Base-by-base conservation (phyloP, 192 early-diverging fungal species). In the Rhizophagus clarus region DNA sequence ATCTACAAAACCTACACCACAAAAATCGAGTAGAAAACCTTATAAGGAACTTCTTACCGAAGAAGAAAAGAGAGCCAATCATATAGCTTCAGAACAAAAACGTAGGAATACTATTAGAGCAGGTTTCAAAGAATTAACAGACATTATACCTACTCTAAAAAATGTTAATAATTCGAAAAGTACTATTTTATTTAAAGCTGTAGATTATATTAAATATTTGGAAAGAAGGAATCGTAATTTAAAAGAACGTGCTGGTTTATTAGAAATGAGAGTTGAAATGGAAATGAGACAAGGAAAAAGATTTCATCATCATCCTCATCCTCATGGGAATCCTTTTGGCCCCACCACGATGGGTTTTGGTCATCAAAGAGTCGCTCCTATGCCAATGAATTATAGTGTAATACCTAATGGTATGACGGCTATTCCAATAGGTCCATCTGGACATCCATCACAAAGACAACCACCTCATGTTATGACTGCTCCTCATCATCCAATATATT, bases 111-210 rank as follows among this genome's bases (percentile, higher is more conserved):
- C 90, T 10, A 93, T 94, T 66, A 91, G 94, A 9, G 86, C 86
- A 42, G 97, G 97, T 51, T 97, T 97, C 88, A 93, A 96, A 83
- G 91, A 95, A 81, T 90, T 98, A 76, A 93, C 94, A 11, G 92
- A 94, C 56, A 89, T 96, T 34, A 94, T 97, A 56, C 95, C 96
- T 17, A 92, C 89, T 6, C 85, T 97, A 34, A 94, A 87, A 61
- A 90, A 91, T 60, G 80, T 89, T n/a, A 89, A 86, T 62, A 88
- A 87, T 82, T 89, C 87, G 32, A 93, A 93, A 77, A 88, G 86
- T 45, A 90, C 89, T 3, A 91, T 93, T 61, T 80, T 93, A 15
- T 89, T 88, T 83, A 91, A 92, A 67, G 87, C 92, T 40, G 89
- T 92, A 8, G 92, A 90, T 45, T 92, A 89, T 75, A 93, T 92